These are phyloP conservation scores for Fusarium nisikadoi DNA, from an alignment of 2,329 filamentous ascomycete species.

Conservation along the genomic window DNA sequence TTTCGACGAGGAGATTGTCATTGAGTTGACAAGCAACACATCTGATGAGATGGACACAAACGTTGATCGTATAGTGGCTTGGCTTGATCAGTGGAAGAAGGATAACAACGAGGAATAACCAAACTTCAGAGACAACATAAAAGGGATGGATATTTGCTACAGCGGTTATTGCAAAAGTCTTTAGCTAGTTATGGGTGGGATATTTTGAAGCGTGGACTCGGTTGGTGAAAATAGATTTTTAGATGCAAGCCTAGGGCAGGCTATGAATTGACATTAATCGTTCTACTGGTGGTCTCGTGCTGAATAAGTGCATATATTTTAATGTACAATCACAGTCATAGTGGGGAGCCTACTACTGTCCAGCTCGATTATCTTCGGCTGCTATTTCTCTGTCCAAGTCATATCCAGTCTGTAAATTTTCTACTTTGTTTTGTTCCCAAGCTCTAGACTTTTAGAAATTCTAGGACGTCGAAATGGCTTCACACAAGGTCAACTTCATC, in stretches of 20 bases:
- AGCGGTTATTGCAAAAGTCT: not conserved
- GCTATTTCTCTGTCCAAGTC: not conserved
- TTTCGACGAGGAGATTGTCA: constrained; percentile 87
- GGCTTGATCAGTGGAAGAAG: constrained; percentile 85
- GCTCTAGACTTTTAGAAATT: not conserved
- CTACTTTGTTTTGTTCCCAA: not conserved
- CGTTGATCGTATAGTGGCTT: constrained; percentile 82
- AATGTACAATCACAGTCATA: not conserved
- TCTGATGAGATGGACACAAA: constrained; percentile 90
- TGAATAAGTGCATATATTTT: constrained; percentile 37
- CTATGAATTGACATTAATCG: constrained; percentile 32
- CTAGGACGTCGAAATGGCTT: constrained; percentile 51
- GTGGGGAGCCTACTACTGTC: constrained; percentile 14
- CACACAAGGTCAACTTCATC: constrained; percentile 81
- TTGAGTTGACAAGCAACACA: constrained; percentile 85
- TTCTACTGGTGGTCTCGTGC: constrained; percentile 24
- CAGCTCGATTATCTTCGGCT: constrained; percentile 10
- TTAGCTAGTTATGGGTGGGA: not conserved
- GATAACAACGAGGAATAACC: constrained; percentile 56
- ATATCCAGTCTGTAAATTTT: not conserved
- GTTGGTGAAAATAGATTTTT: constrained; percentile 39
- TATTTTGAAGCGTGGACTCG: constrained; percentile 7
- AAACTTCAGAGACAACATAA: not conserved
- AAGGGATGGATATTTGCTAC: not conserved
- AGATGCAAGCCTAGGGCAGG: constrained; percentile 32